phyloP scores from a whole-genome alignment of 768 basidiomycete genomes.

The Phaeotremella fagi region DNA sequence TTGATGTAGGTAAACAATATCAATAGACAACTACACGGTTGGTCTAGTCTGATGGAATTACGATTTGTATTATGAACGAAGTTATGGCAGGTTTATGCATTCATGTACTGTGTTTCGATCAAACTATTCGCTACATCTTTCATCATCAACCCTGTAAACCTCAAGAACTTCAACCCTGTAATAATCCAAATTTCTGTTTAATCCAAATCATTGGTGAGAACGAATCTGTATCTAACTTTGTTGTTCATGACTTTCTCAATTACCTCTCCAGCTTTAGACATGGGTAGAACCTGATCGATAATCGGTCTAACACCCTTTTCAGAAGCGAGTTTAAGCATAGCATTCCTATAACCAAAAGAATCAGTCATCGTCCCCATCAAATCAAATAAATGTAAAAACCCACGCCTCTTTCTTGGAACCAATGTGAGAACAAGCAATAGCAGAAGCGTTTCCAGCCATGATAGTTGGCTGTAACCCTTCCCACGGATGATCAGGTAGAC shows the following conservation, averaged over 20 bases:
- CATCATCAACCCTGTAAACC: too few species aligned
- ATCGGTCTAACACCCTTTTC: constrained; percentile 57
- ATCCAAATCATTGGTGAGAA: constrained; percentile 49
- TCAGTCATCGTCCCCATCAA: not conserved
- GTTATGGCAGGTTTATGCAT: not conserved
- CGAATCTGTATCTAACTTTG: constrained; percentile 57
- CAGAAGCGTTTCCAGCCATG: constrained; percentile 25
- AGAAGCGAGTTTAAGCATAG: constrained; percentile 61
- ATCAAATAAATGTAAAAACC: constrained; percentile 12
- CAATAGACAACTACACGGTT: too few species aligned
- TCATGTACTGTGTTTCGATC: too few species aligned
- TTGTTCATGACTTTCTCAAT: constrained; percentile 54
- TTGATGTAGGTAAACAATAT: constrained; percentile 1
- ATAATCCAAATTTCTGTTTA: too few species aligned
- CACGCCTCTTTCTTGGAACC: constrained; percentile 57
- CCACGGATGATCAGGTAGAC: constrained; percentile 53
- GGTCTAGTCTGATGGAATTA: too few species aligned
- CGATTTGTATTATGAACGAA: too few species aligned
- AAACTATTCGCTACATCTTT: too few species aligned
- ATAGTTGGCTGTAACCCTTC: constrained; percentile 18
- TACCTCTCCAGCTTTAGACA: constrained; percentile 55
- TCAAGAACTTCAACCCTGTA: too few species aligned
- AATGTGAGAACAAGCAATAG: constrained; percentile 50
- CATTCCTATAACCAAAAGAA: constrained; percentile 35
- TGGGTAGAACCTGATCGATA: constrained; percentile 51